A percentile compares a stretch with the other conserved stretches of the same genome.
phyloP scores from a whole-genome alignment of 805 yeast species.

The Cyberlindnera amylophila region DNA sequence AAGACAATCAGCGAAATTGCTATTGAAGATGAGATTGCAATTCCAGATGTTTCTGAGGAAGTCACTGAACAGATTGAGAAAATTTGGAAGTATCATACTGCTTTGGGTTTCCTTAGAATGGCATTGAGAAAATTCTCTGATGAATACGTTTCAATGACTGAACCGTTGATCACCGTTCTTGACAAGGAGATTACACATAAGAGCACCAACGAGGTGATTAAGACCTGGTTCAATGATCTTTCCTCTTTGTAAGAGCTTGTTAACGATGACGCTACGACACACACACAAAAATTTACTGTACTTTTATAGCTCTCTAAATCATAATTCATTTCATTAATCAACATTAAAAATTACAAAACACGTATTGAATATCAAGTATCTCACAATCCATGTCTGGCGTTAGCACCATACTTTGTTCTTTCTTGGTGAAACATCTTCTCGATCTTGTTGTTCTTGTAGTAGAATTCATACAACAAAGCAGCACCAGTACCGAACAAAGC shows the following conservation, averaged over 20 bases:
- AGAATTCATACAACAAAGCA: constrained; percentile 20
- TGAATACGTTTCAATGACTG: constrained; percentile 33
- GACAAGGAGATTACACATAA: constrained; percentile 31
- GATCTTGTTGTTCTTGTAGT: constrained; percentile 27
- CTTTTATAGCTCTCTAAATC: neutral
- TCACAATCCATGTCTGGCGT: constrained; percentile 15
- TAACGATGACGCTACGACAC: too few species aligned
- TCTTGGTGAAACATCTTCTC: constrained; percentile 22
- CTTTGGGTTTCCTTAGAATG: constrained; percentile 36
- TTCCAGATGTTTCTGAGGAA: constrained; percentile 25
- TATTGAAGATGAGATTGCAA: constrained; percentile 21
- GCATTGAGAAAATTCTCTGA: constrained; percentile 41
- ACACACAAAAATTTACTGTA: too few species aligned
- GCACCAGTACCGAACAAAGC: constrained; percentile 18
- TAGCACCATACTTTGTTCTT: constrained; percentile 13
- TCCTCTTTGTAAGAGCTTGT: constrained; percentile 5
- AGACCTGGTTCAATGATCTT: constrained; percentile 34
- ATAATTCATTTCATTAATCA: neutral
- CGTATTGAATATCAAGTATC: neutral
- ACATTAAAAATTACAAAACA: too few species aligned
- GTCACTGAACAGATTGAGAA: constrained; percentile 33
- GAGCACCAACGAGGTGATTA: constrained; percentile 28
- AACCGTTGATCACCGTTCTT: constrained; percentile 33
- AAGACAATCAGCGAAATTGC: constrained; percentile 21
- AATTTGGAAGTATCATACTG: constrained; percentile 40